Evolutionary conservation across 805 yeast genomes (phyloP), one percentile per base, ranked within the genome.

Genomic region (Candida broadrunensis): DNA sequence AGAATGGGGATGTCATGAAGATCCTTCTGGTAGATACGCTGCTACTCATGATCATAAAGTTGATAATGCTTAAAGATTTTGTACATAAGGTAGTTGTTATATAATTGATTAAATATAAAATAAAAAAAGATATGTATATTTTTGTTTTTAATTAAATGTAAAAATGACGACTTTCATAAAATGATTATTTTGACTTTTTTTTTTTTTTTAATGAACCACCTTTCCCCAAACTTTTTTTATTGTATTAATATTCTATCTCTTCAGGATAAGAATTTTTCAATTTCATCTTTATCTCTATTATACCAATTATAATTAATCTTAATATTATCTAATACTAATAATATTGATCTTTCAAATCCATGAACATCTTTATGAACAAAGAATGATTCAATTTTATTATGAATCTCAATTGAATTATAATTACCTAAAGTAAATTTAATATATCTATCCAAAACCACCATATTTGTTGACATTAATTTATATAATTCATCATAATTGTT

Each of bases 1-100:
- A 48, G 99, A 93, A 68, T 93, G 99, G 99, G 99, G 99, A 52
- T 93, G 99, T 73, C 89, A 90, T 60, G 96, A 84, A 57, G 99
- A 93, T 70, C 99, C 99, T 40, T 86, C 96, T 42, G 99, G 99
- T 51, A 87, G 99, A 74, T 91, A 75, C 62, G 97, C 96, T 53
- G 80, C 86, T 73, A 81, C 85, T 55, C 99, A 93, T 67, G 90
- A 86, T 44, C 61, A 65, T 49, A 70, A 70, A 58, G 73, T 70
- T 38, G 65, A 58, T 34, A 41, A 49, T 18, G 38, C 11, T 18
- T 32, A 18, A 30, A 15, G 25, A 11, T 21, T 21, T 21, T 21
- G 25, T 7, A 21, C n/a, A n/a, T n/a, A n/a, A n/a, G n/a, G n/a
- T n/a, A n/a, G n/a, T n/a, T n/a, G n/a, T n/a, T n/a, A n/a, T n/a